A percentile compares a stretch with the other conserved stretches of the same genome.
phyloP scores from a whole-genome alignment of 208 protist genomes.

The Angomonas ambiguus region DNA sequence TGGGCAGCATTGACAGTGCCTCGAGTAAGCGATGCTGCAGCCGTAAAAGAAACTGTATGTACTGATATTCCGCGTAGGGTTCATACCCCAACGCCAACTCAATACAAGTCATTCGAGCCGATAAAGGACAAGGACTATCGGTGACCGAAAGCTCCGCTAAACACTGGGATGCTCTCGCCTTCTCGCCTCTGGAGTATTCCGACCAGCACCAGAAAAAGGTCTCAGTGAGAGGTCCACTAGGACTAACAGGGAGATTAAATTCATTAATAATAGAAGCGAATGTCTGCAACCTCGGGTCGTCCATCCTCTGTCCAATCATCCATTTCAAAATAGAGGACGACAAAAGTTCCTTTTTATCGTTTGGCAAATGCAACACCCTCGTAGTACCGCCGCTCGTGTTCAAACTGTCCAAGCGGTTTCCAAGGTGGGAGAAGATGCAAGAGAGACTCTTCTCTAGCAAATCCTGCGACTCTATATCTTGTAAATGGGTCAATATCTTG shows the following conservation, averaged over 20 bases:
- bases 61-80: constrained; percentile 29
- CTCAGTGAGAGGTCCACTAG: constrained; percentile 38
- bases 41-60: constrained; percentile 59
- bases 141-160: constrained; percentile 62
- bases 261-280: constrained; percentile 58
- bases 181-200: constrained; percentile 22
- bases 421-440: too few species aligned
- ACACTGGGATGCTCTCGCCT: constrained; percentile 33
- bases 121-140: constrained; percentile 30
- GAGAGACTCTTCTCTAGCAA: too few species aligned
- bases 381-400: too few species aligned
- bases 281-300: constrained; percentile 43
- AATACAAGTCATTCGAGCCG: constrained; percentile 40
- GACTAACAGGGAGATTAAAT: constrained; percentile 30
- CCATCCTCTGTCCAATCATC: constrained; percentile 62
- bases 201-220: constrained; percentile 58
- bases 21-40: constrained; percentile 72
- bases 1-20: constrained; percentile 11
- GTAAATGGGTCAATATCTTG: too few species aligned
- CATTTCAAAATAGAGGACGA: constrained; percentile 44
- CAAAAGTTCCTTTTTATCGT: constrained; percentile 26
- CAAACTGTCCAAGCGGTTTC: too few species aligned
- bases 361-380: too few species aligned
- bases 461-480: too few species aligned
- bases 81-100: constrained; percentile 35